Percentiles rank a stretch among this genome's conserved stretches.
phyloP scores from a whole-genome alignment of 345 rosid species.

The Brassica rapa region DNA sequence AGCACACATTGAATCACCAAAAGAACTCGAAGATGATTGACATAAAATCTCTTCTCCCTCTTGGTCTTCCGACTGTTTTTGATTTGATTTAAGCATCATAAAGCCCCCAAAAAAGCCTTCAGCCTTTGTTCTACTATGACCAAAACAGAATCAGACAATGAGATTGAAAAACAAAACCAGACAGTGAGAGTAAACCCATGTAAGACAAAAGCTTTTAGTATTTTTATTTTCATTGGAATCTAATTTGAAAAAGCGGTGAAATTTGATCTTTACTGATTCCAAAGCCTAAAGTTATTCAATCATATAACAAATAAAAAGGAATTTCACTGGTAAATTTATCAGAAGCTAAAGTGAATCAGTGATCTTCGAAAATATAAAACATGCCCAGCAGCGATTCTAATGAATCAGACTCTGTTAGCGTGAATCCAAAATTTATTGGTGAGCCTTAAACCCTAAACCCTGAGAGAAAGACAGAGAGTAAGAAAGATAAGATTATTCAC shows the following conservation, averaged over 20 bases:
- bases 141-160: slow-evolving; percentile 9
- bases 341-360: slow-evolving; percentile 11
- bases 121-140: slow-evolving; percentile 5
- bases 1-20: slow-evolving; percentile 55
- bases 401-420: slow-evolving; percentile 13
- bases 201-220: neutral
- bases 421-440: slow-evolving; percentile 22
- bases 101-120: neutral
- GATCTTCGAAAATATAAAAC: neutral
- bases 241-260: slow-evolving; percentile 13
- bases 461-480: neutral
- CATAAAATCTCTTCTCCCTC: slow-evolving; percentile 42
- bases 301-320: neutral
- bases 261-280: slow-evolving; percentile 19
- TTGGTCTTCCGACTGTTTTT: slow-evolving; percentile 16
- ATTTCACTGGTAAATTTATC: neutral
- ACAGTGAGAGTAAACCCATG: neutral
- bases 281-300: neutral
- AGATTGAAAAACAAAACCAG: slow-evolving; percentile 12
- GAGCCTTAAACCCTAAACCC: slow-evolving; percentile 42
- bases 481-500: slow-evolving; percentile 25
- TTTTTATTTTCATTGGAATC: neutral
- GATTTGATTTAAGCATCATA: slow-evolving; percentile 32
- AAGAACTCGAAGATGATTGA: slow-evolving; percentile 74
- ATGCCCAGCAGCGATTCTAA: neutral